These are phyloP conservation scores for Sugiyamaella castrensis DNA, from an alignment of 1,139 yeast species.

Conservation along the genomic window DNA sequence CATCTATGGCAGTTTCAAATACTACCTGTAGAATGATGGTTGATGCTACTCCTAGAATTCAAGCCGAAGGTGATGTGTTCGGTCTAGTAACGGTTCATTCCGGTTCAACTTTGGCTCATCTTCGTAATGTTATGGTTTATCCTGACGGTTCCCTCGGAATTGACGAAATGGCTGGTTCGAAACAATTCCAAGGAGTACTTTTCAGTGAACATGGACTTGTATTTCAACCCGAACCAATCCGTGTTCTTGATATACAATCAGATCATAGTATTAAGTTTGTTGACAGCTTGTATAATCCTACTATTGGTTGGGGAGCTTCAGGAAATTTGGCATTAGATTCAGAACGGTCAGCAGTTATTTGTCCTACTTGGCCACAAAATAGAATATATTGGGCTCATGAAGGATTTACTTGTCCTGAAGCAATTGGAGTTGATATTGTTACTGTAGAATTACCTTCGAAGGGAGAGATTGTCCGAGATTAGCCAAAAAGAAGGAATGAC, in stretches of 20 bases:
- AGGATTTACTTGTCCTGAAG: slow-evolving; percentile 16
- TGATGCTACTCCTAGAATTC: slow-evolving; percentile 8
- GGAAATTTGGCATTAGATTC: slow-evolving; percentile 16
- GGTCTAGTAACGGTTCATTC: slow-evolving; percentile 26
- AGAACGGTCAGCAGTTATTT: slow-evolving; percentile 14
- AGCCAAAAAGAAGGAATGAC: too few species aligned
- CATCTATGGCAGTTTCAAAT: background rate
- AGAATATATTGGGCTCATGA: slow-evolving; percentile 20
- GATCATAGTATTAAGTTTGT: slow-evolving; percentile 20
- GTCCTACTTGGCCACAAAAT: slow-evolving; percentile 18
- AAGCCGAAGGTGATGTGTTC: slow-evolving; percentile 29
- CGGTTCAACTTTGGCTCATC: slow-evolving; percentile 19
- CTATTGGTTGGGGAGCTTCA: slow-evolving; percentile 23
- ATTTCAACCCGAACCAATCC: slow-evolving; percentile 31
- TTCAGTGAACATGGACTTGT: slow-evolving; percentile 29
- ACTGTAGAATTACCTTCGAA: slow-evolving; percentile 10
- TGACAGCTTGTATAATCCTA: slow-evolving; percentile 22
- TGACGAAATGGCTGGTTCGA: slow-evolving; percentile 20
- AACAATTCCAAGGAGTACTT: slow-evolving; percentile 27
- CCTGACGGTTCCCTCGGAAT: slow-evolving; percentile 25
- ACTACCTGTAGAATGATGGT: slow-evolving; percentile 1
- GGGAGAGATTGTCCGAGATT: background rate
- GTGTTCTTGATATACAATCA: slow-evolving; percentile 24
- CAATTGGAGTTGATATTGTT: slow-evolving; percentile 15
- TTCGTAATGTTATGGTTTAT: slow-evolving; percentile 27